A percentile compares a stretch with the other conserved stretches of the same genome.
These are phyloP conservation scores for Saturnispora bothae DNA, from an alignment of 805 yeast species.

Conservation along the genomic window DNA sequence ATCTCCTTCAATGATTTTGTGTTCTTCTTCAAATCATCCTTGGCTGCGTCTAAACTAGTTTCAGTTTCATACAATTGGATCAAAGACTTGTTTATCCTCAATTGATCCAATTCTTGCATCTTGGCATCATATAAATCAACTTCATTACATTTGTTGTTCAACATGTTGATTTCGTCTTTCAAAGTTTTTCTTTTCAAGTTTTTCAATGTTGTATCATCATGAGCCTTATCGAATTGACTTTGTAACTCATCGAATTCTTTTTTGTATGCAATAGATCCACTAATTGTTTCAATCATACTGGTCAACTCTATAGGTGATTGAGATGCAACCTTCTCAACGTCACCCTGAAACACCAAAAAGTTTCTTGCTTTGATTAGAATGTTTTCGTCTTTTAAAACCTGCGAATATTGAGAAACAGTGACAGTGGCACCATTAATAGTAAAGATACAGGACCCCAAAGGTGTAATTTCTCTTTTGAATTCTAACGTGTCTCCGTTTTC, in stretches of 20 bases:
- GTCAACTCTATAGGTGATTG: slow-evolving; percentile 74
- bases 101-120: slow-evolving; percentile 35
- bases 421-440: slow-evolving; percentile 51
- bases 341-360: slow-evolving; percentile 93
- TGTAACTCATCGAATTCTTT: slow-evolving; percentile 56
- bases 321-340: slow-evolving; percentile 85
- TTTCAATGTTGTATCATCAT: slow-evolving; percentile 50
- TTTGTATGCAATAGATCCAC: slow-evolving; percentile 65
- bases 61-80: slow-evolving; percentile 60
- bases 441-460: slow-evolving; percentile 57
- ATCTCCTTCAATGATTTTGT: slow-evolving; percentile 28
- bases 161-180: slow-evolving; percentile 66
- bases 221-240: slow-evolving; percentile 56
- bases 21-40: slow-evolving; percentile 25
- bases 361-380: slow-evolving; percentile 83
- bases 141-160: slow-evolving; percentile 64
- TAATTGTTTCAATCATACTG: slow-evolving; percentile 64
- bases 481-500: slow-evolving; percentile 46
- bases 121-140: slow-evolving; percentile 55
- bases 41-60: slow-evolving; percentile 26
- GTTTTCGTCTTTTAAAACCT: slow-evolving; percentile 61
- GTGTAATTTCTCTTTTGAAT: slow-evolving; percentile 51
- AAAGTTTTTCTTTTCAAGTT: slow-evolving; percentile 60
- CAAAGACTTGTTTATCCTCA: slow-evolving; percentile 42
- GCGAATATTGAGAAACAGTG: slow-evolving; percentile 54